Evolutionary conservation across 768 basidiomycete species (phyloP).

Genomic region (Phlebiopsis flavidoalba): DNA sequence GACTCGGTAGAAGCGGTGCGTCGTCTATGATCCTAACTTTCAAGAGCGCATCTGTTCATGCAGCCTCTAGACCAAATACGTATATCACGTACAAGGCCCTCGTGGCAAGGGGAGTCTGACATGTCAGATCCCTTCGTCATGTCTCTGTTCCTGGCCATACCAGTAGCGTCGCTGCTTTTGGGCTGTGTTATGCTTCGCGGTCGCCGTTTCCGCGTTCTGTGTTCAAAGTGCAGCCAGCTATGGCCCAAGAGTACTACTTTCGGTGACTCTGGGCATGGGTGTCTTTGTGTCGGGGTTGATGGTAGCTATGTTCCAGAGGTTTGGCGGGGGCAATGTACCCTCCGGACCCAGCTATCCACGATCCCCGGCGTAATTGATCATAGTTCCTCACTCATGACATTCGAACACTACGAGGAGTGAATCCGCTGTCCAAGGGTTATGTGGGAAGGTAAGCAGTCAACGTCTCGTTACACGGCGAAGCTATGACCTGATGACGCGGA

Average conservation of each 20-base stretch:
- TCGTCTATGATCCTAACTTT: background rate
- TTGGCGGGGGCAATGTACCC: no score
- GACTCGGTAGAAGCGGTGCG: constrained; percentile 16
- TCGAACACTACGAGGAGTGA: no score
- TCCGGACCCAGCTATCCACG: no score
- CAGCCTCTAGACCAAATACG: constrained; percentile 12
- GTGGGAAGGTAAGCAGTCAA: no score
- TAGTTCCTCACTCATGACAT: no score
- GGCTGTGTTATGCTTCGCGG: constrained; percentile 19
- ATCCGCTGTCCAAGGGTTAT: no score
- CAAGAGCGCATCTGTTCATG: background rate
- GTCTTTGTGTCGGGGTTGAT: no score
- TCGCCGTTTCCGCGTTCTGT: constrained; percentile 17
- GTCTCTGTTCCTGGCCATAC: constrained; percentile 20
- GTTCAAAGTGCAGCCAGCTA: constrained; percentile 1
- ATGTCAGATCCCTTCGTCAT: constrained; percentile 17
- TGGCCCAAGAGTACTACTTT: background rate
- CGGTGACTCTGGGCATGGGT: background rate
- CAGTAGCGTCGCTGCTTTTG: constrained; percentile 20
- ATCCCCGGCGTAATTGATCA: no score
- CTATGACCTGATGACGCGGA: no score
- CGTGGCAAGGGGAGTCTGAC: constrained; percentile 1
- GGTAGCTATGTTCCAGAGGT: no score
- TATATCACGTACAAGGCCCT: constrained; percentile 9
- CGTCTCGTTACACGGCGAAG: no score